A percentile compares a stretch with the other conserved stretches of the same genome.
Conservation (phyloP, 805 yeast species). For the Candida hispaniensis region DNA sequence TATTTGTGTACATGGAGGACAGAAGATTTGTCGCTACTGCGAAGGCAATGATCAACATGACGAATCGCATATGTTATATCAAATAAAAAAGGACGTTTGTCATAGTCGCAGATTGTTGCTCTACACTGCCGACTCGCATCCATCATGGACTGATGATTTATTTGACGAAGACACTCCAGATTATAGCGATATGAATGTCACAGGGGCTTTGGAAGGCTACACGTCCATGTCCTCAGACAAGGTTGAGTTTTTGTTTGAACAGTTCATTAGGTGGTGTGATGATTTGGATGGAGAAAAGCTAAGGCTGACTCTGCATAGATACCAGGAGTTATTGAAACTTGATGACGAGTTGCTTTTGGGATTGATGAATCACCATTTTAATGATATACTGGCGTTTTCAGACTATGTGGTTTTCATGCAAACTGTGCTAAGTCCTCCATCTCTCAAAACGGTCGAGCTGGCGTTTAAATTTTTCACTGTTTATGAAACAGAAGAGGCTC, state of each 20-base stretch:
- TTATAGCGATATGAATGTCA: slow-evolving; percentile 7
- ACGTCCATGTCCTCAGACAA: slow-evolving; percentile 5
- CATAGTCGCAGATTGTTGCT: slow-evolving; percentile 2
- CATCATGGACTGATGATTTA: slow-evolving; percentile 4
- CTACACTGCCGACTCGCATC: slow-evolving; percentile 9
- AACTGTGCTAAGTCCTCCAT: slow-evolving; percentile 1
- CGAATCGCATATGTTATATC: slow-evolving; percentile 22
- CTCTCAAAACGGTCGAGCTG: slow-evolving; percentile 4
- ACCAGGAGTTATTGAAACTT: slow-evolving; percentile 5
- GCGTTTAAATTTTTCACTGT: no score
- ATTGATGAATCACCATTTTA: slow-evolving; percentile 6
- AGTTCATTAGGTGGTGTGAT: slow-evolving; percentile 13
- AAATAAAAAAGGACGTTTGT: slow-evolving; percentile 18
- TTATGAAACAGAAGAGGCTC: slow-evolving; percentile 10
- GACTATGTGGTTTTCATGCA: slow-evolving; percentile 3
- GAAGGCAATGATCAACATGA: slow-evolving; percentile 25
- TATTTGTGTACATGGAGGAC: slow-evolving; percentile 10
- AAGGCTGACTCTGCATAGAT: slow-evolving; percentile 2
- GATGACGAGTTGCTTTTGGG: slow-evolving; percentile 9
- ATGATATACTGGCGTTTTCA: slow-evolving; percentile 1
- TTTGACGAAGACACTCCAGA: slow-evolving; percentile 6
- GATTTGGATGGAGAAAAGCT: background rate
- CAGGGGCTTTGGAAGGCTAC: slow-evolving; percentile 1
- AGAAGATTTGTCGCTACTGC: slow-evolving; percentile 22
- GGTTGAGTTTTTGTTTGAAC: slow-evolving; percentile 11